Conservation (phyloP, 208 protist species). For the Porcisia hertigi region DNA sequence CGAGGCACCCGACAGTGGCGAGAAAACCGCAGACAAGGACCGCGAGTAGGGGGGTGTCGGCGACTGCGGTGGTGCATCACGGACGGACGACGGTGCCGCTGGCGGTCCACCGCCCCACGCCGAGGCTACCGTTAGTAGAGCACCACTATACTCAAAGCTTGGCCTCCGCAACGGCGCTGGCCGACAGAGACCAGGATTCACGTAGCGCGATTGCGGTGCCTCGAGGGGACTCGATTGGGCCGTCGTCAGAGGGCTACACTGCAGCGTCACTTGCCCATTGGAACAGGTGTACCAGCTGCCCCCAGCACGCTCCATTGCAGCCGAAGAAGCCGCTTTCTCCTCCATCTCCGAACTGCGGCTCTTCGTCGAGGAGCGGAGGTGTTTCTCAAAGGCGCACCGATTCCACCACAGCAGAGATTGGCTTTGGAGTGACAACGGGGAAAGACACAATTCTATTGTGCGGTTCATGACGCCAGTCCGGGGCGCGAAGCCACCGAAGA, state of each 20-base stretch:
- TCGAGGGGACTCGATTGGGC: slow-evolving; percentile 16
- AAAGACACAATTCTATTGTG: slow-evolving; percentile 40
- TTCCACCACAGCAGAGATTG: slow-evolving; percentile 32
- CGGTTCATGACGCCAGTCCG: slow-evolving; percentile 23
- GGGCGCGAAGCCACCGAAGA: slow-evolving; percentile 48
- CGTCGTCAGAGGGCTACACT: slow-evolving; percentile 11
- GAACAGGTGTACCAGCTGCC: slow-evolving; percentile 5
- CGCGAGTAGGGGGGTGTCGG: slow-evolving; percentile 18
- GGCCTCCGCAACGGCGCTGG: slow-evolving; percentile 16
- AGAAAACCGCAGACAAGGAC: slow-evolving; percentile 22
- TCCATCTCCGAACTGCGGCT: slow-evolving; percentile 18
- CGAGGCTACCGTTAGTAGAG: not conserved
- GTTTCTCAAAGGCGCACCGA: slow-evolving; percentile 32
- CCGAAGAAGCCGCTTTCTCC: slow-evolving; percentile 7
- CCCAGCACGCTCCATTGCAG: slow-evolving; percentile 5
- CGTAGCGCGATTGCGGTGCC: slow-evolving; percentile 14
- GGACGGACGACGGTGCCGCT: not conserved
- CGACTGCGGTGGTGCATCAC: slow-evolving; percentile 6
- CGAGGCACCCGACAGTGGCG: slow-evolving; percentile 16
- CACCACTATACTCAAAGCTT: slow-evolving; percentile 5
- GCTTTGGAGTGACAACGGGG: slow-evolving; percentile 28
- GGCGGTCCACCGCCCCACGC: not conserved
- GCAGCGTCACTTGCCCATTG: slow-evolving; percentile 25
- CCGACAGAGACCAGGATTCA: slow-evolving; percentile 2
- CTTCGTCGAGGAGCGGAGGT: slow-evolving; percentile 20